Percentiles rank a stretch among this genome's conserved stretches.
phyloP scores from a whole-genome alignment of 345 rosid genomes.

The Acer campestre region DNA sequence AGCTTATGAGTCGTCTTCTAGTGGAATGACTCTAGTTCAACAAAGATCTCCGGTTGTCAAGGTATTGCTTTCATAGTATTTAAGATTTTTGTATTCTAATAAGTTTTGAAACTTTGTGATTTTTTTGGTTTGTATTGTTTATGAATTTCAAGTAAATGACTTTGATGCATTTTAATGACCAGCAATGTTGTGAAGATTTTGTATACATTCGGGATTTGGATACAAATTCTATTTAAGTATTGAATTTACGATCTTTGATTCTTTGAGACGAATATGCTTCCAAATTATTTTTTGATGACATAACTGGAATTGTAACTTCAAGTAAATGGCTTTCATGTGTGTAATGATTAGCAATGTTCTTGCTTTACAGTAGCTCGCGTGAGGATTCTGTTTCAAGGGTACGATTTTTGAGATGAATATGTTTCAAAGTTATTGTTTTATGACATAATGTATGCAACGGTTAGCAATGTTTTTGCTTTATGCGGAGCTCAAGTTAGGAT shows the following conservation, averaged over 20 bases:
- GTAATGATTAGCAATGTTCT: neutral
- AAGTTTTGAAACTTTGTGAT: neutral
- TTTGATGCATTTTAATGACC: too few relatives aligned
- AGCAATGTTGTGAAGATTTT: neutral
- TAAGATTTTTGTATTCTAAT: neutral
- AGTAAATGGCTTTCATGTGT: neutral
- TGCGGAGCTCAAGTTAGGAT: too few relatives aligned
- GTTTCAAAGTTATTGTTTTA: too few relatives aligned
- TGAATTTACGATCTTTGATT: neutral
- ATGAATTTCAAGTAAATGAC: too few relatives aligned
- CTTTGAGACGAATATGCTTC: neutral
- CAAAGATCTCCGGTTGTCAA: conserved; percentile 78
- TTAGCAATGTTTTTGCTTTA: too few relatives aligned
- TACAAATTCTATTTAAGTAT: too few relatives aligned
- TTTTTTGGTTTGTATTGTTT: too few relatives aligned
- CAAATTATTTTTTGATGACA: neutral
- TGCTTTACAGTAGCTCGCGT: neutral
- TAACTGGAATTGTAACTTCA: neutral
- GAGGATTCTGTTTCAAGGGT: neutral
- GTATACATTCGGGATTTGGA: neutral
- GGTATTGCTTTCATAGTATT: conserved; percentile 40
- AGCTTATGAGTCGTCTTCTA: conserved; percentile 67
- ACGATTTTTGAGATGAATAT: neutral
- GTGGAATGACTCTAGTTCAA: conserved; percentile 55
- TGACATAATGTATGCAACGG: too few relatives aligned